Percentiles rank a stretch among this genome's conserved stretches.
phyloP scores from a whole-genome alignment of 176 grass and related monocot genomes.

The Eremochloa ophiuroides region DNA sequence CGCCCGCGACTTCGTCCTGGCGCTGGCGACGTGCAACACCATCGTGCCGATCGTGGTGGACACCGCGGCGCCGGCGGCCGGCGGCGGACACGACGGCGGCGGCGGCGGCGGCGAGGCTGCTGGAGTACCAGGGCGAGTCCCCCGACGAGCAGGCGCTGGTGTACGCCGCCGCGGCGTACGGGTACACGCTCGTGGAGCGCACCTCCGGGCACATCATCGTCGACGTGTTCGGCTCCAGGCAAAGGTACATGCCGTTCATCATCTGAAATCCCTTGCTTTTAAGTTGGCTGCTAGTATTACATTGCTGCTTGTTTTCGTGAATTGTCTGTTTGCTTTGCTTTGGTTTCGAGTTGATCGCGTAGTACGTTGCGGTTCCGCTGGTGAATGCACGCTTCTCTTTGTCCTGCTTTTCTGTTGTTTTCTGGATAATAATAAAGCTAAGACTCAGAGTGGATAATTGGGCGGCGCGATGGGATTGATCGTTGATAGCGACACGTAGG shows the following conservation, averaged over 20 bases:
- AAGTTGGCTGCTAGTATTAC: not conserved
- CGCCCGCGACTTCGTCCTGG: constrained; percentile 72
- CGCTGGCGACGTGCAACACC: constrained; percentile 83
- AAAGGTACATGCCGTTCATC: constrained; percentile 52
- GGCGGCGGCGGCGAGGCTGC: not conserved
- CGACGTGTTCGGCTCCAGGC: constrained; percentile 69
- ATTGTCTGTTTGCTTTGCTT: not conserved
- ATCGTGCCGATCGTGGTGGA: constrained; percentile 64
- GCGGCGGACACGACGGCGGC: not conserved
- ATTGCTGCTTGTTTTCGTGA: not conserved
- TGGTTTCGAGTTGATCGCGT: not conserved
- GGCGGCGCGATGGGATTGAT: not conserved
- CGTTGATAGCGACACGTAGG: not conserved
- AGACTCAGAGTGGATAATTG: not conserved
- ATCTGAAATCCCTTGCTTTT: no score
- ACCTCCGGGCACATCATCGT: constrained; percentile 82
- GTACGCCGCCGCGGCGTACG: constrained; percentile 82
- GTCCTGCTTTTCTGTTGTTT: not conserved
- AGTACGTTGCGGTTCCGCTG: not conserved
- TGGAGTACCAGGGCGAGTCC: constrained; percentile 96
- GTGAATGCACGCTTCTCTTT: not conserved
- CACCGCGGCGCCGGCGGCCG: not conserved
- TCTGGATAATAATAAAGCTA: not conserved
- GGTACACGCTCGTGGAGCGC: constrained; percentile 70
- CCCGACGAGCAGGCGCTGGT: constrained; percentile 94